phyloP scores from a whole-genome alignment of 31 red algal genomes.

The Bonnemaisonia californica region DNA sequence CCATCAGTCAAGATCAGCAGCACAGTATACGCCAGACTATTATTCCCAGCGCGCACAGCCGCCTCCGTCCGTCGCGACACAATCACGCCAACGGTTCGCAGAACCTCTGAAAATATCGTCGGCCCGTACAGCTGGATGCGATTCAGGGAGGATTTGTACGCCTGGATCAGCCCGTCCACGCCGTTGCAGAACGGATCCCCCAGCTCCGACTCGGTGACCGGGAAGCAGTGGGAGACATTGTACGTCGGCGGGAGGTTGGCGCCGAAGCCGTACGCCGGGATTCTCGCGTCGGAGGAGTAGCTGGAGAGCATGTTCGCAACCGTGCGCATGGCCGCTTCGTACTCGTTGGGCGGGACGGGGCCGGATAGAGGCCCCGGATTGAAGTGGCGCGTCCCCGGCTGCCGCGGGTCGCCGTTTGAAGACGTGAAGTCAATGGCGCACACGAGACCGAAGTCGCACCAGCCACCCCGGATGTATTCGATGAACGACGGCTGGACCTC shows the following conservation, averaged over 20 bases:
- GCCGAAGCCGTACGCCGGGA: conserved; percentile 83
- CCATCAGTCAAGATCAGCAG: conserved; percentile 80
- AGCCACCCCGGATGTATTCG: conserved; percentile 70
- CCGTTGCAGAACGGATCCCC: conserved; percentile 70
- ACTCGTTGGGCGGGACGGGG: conserved; percentile 58
- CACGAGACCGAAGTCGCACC: conserved; percentile 63
- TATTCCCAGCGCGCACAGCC: conserved; percentile 57
- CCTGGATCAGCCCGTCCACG: conserved; percentile 60
- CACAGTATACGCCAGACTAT: conserved; percentile 67
- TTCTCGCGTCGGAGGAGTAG: conserved; percentile 67
- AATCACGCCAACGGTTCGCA: conserved; percentile 55
- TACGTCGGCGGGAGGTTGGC: conserved; percentile 71
- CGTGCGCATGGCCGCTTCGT: conserved; percentile 67
- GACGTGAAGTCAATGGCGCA: conserved; percentile 80
- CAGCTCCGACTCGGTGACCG: conserved; percentile 52
- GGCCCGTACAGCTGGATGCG: conserved; percentile 81
- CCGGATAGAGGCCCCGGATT: conserved; percentile 16
- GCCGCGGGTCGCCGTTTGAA: conserved; percentile 76
- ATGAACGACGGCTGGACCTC: conserved; percentile 75
- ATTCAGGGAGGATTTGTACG: conserved; percentile 59
- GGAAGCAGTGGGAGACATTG: conserved; percentile 75
- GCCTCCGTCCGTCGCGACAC: conserved; percentile 57
- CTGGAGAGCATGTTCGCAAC: conserved; percentile 72
- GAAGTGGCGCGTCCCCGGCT: conserved; percentile 58
- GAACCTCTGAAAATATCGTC: conserved; percentile 74